phyloP scores from a whole-genome alignment of 495 filamentous ascomycete genomes.

The Glarea lozoyensis region DNA sequence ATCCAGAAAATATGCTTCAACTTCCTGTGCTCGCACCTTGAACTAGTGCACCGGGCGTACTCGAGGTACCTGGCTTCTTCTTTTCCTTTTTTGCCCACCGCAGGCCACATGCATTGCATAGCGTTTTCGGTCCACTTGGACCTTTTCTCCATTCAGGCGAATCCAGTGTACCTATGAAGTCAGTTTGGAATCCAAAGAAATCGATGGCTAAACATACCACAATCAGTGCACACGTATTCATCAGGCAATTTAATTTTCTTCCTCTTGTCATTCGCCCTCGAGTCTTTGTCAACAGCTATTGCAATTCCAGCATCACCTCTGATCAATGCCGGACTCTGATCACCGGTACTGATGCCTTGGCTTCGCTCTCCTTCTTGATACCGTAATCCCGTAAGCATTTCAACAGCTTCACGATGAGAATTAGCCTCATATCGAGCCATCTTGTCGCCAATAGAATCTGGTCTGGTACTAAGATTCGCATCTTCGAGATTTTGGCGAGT shows the following conservation, averaged over 20 bases:
- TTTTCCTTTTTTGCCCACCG: slow-evolving; percentile 78
- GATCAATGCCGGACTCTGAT: slow-evolving; percentile 67
- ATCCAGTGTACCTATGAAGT: slow-evolving; percentile 58
- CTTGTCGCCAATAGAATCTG: slow-evolving; percentile 69
- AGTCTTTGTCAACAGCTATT: slow-evolving; percentile 67
- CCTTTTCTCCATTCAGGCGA: slow-evolving; percentile 97
- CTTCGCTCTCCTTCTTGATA: slow-evolving; percentile 87
- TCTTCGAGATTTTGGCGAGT: slow-evolving; percentile 76
- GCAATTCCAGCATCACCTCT: slow-evolving; percentile 81
- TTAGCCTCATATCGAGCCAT: slow-evolving; percentile 66
- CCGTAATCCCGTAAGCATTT: slow-evolving; percentile 84
- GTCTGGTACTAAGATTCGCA: slow-evolving; percentile 54
- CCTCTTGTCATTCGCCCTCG: slow-evolving; percentile 62
- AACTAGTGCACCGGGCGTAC: not conserved
- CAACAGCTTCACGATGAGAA: slow-evolving; percentile 78
- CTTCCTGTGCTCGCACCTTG: slow-evolving; percentile 3
- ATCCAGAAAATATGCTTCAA: too few relatives aligned
- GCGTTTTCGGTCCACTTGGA: slow-evolving; percentile 84
- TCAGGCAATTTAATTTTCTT: slow-evolving; percentile 85
- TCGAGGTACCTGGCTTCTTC: slow-evolving; percentile 30
- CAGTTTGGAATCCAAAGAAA: not conserved
- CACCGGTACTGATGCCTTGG: slow-evolving; percentile 80
- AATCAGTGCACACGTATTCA: slow-evolving; percentile 95
- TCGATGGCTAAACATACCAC: slow-evolving; percentile 43
- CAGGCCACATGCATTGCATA: slow-evolving; percentile 95